phyloP scores from a whole-genome alignment of 1,284 basidiomycete species.

The Sporisorium iseilematis-ciliati region DNA sequence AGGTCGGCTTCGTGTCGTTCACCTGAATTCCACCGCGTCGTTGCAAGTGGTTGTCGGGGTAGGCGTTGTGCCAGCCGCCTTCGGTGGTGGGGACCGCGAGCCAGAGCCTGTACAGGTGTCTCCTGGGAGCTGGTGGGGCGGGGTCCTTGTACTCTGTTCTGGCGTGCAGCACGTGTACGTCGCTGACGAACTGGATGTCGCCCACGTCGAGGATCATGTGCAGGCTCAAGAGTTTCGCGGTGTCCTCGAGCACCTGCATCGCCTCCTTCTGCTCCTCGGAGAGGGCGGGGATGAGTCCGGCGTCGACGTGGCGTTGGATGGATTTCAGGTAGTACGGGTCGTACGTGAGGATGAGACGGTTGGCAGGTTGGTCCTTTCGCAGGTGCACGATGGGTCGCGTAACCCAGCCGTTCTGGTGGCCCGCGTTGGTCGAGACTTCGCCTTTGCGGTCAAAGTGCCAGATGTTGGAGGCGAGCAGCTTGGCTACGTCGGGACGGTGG shows the following conservation, averaged over 20 bases:
- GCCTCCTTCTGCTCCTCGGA: conserved; percentile 69
- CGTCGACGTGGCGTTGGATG: conserved; percentile 65
- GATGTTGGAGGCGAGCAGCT: conserved; percentile 66
- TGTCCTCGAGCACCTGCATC: conserved; percentile 71
- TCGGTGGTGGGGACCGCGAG: conserved; percentile 69
- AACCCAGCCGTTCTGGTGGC: conserved; percentile 45
- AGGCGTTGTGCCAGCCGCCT: conserved; percentile 71
- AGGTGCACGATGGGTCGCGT: conserved; percentile 54
- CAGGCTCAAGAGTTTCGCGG: conserved; percentile 69
- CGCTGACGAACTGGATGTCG: conserved; percentile 62
- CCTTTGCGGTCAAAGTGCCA: conserved; percentile 67
- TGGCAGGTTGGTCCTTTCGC: conserved; percentile 36
- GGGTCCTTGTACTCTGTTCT: conserved; percentile 72
- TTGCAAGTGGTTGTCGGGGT: conserved; percentile 68
- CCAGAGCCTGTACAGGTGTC: conserved; percentile 72
- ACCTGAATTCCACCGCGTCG: conserved; percentile 69
- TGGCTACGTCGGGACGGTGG: conserved; percentile 71
- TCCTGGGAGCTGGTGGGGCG: conserved; percentile 67
- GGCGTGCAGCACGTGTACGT: conserved; percentile 71
- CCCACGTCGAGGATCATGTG: conserved; percentile 72
- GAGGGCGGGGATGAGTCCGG: conserved; percentile 70
- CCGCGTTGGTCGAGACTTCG: conserved; percentile 38
- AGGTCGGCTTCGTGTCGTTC: conserved; percentile 69
- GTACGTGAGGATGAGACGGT: conserved; percentile 55
- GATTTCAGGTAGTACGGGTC: conserved; percentile 67